Percentiles rank a stretch among this genome's conserved stretches.
phyloP scores from a whole-genome alignment of 371 early-diverging fungal species.

The Syncephalastrum monosporum region DNA sequence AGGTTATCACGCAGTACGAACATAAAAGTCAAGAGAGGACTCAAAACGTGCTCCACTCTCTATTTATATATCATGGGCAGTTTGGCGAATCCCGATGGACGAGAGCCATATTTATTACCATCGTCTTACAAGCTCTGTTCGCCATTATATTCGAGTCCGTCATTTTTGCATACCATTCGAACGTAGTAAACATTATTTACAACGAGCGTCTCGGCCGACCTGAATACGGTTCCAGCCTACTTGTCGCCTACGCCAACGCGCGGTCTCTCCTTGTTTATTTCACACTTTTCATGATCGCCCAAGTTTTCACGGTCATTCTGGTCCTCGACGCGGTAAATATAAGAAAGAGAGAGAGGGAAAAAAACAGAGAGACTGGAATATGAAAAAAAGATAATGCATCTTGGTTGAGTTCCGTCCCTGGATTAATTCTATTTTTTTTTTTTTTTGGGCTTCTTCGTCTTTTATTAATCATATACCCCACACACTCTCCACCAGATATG shows the following conservation, averaged over 20 bases:
- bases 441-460: too few relatives aligned
- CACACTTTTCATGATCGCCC: slow-evolving; percentile 45
- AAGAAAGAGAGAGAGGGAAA: too few relatives aligned
- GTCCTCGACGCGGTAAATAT: slow-evolving; percentile 45
- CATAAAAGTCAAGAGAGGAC: background rate
- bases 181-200: slow-evolving; percentile 34
- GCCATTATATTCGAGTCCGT: slow-evolving; percentile 45
- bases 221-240: slow-evolving; percentile 26
- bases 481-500: slow-evolving; percentile 25
- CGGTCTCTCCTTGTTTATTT: slow-evolving; percentile 45
- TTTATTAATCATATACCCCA: too few relatives aligned
- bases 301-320: slow-evolving; percentile 38
- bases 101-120: slow-evolving; percentile 38
- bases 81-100: slow-evolving; percentile 54
- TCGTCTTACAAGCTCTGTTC: slow-evolving; percentile 33
- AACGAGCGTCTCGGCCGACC: slow-evolving; percentile 29
- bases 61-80: slow-evolving; percentile 15
- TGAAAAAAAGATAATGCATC: background rate
- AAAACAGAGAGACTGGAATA: background rate
- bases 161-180: slow-evolving; percentile 35
- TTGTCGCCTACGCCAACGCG: slow-evolving; percentile 43
- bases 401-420: too few relatives aligned
- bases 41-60: background rate
- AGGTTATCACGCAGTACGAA: slow-evolving; percentile 14
- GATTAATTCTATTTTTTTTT: too few relatives aligned